Percentiles rank a stretch among this genome's conserved stretches.
These are phyloP conservation scores for Verticillium albo-atrum DNA, from an alignment of 2,329 filamentous ascomycete genomes.

Conservation along the genomic window DNA sequence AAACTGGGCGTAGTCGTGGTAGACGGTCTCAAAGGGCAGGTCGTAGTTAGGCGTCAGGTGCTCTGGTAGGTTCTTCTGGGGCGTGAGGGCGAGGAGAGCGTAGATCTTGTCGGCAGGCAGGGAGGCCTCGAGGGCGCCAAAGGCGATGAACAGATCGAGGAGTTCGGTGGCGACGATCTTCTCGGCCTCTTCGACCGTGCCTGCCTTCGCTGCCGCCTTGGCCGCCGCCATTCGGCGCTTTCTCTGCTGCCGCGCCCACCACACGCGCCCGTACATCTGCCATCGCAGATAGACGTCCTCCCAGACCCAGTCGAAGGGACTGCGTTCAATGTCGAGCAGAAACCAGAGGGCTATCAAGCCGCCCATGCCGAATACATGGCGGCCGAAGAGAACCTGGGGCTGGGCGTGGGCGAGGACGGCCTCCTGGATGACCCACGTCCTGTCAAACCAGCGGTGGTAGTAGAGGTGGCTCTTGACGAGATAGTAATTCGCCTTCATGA, in stretches of 20 bases:
- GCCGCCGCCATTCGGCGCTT: background rate
- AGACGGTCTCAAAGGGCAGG: background rate
- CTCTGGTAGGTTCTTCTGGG: background rate
- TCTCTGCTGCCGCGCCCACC: background rate
- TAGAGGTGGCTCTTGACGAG: background rate
- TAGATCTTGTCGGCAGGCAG: constrained; percentile 19
- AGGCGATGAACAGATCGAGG: background rate
- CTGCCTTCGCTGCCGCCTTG: background rate
- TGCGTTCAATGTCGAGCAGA: background rate
- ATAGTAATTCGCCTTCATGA: background rate
- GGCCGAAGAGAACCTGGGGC: constrained; percentile 1
- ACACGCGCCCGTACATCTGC: background rate
- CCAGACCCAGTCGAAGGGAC: background rate
- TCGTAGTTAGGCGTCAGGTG: background rate
- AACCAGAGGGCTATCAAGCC: background rate
- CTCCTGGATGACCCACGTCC: constrained; percentile 20
- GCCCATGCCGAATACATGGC: background rate
- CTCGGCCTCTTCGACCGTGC: background rate
- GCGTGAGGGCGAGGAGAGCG: constrained; percentile 12
- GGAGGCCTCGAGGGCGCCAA: constrained; percentile 9
- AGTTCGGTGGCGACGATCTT: background rate
- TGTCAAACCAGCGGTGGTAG: constrained; percentile 14
- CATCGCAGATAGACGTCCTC: background rate
- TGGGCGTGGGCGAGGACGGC: constrained; percentile 13
- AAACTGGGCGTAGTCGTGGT: background rate